Base-by-base conservation (phyloP, 208 protist genomes). In the Balamuthia mandrillaris region DNA sequence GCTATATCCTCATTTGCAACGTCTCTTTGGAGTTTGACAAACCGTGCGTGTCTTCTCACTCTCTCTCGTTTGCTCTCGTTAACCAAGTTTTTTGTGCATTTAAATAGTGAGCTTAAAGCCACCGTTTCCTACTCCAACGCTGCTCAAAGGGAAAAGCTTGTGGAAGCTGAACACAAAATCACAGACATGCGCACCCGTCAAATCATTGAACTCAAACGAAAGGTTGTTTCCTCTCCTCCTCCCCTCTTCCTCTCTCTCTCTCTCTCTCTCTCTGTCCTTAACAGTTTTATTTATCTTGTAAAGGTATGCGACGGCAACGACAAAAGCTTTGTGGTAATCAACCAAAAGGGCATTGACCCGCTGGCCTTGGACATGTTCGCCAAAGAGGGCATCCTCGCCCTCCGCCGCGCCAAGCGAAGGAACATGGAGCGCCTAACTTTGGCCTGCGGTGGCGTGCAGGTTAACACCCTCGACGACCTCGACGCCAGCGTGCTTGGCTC, bases 291-390 rank as follows among this genome's bases (percentile, higher is more conserved):
- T 65, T 27, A 12, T 24, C 29, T 2, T 0, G 52, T 35, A 14
- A 31, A 95, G 88, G 92, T 95, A 27, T 95, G 92, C 44, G 95
- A 96, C 86, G 95, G 95, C 24, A 95, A 96, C 81, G 94, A 96
- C 47, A 96, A 97, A 61, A 88, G 90, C 12, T 99, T 99, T 91
- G 95, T 99, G 29, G 94, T 99, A 42, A 98, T 99, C 85, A 99
- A 99, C 91, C 98, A 99, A 92, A 99, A 99, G 91, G 99, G 99
- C 81, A 99, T 99, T 88, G 99, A 99, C 93, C 98, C 97, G 24
- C 95, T 99, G 70, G 97, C 98, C n/a, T 94, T 99, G 10, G 97
- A 99, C 83, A 98, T 99, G 95, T 93, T 99, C 27, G 96, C 98
- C 12, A 98, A 98, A 86, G 98, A 98, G 35, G 85, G 96, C 68